These are phyloP conservation scores for Leccinum pachyderme DNA, from an alignment of 1,284 basidiomycete genomes.

Conservation along the genomic window DNA sequence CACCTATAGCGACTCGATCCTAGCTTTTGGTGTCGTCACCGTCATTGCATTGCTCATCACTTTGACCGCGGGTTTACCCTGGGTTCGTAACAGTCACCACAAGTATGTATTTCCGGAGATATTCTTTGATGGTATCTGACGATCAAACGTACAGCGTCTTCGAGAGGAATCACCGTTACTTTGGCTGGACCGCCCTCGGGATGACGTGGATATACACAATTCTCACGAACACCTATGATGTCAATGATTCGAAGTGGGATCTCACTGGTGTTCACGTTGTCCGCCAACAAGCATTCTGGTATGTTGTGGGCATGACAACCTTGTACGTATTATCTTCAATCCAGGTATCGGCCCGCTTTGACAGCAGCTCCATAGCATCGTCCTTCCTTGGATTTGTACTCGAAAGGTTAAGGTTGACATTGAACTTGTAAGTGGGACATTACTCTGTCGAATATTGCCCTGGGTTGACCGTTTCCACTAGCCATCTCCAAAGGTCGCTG, in stretches of 20 bases:
- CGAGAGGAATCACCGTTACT: slow-evolving; percentile 73
- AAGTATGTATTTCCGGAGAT: slow-evolving; percentile 48
- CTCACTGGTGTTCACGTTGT: slow-evolving; percentile 52
- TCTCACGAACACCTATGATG: slow-evolving; percentile 59
- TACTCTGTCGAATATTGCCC: background rate
- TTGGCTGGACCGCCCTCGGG: slow-evolving; percentile 66
- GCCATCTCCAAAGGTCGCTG: slow-evolving; percentile 60
- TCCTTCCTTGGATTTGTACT: slow-evolving; percentile 74
- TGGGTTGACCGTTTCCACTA: slow-evolving; percentile 23
- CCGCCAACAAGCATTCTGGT: slow-evolving; percentile 75
- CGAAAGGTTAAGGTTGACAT: slow-evolving; percentile 71
- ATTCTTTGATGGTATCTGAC: slow-evolving; percentile 4
- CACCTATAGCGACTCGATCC: slow-evolving; percentile 50
- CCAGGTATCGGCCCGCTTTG: slow-evolving; percentile 4
- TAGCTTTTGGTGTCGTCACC: slow-evolving; percentile 58
- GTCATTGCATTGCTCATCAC: slow-evolving; percentile 52
- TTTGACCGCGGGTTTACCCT: slow-evolving; percentile 61
- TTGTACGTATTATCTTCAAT: slow-evolving; percentile 47
- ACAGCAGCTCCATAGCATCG: slow-evolving; percentile 42
- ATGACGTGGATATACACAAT: slow-evolving; percentile 68
- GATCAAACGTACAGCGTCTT: slow-evolving; percentile 50
- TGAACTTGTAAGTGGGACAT: slow-evolving; percentile 55
- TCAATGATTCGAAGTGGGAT: slow-evolving; percentile 52
- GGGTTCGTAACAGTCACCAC: slow-evolving; percentile 73
- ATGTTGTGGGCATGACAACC: slow-evolving; percentile 65